Percentiles rank a stretch among this genome's conserved stretches.
Conservation (phyloP, 768 basidiomycete species). For the Lentinula edodes region DNA sequence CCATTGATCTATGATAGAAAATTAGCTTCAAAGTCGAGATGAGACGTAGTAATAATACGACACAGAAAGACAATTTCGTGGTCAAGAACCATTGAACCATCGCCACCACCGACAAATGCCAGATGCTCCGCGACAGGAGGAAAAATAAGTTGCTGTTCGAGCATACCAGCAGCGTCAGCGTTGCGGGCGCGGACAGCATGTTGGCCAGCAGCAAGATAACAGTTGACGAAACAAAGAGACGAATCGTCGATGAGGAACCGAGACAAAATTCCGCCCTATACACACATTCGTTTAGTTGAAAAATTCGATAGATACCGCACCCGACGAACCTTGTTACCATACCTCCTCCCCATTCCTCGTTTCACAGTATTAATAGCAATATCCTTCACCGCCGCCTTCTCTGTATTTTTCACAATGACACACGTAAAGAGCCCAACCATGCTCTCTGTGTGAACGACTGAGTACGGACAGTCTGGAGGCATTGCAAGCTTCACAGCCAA, state of each 20-base stretch:
- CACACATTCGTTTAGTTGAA: slow-evolving; percentile 5
- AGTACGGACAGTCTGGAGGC: slow-evolving; percentile 71
- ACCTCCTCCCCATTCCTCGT: slow-evolving; percentile 86
- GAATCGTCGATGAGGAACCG: slow-evolving; percentile 89
- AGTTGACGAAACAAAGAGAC: slow-evolving; percentile 92
- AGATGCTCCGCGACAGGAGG: slow-evolving; percentile 47
- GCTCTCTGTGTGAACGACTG: slow-evolving; percentile 79
- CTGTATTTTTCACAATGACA: slow-evolving; percentile 65
- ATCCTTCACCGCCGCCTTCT: slow-evolving; percentile 58
- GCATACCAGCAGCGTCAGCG: slow-evolving; percentile 78
- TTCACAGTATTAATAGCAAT: slow-evolving; percentile 76
- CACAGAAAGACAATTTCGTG: slow-evolving; percentile 91
- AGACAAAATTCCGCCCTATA: slow-evolving; percentile 84
- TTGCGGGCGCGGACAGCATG: slow-evolving; percentile 77
- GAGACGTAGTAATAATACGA: slow-evolving; percentile 11
- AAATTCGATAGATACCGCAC: not conserved
- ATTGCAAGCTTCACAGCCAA: slow-evolving; percentile 69
- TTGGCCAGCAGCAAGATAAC: slow-evolving; percentile 96
- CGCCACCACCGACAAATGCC: slow-evolving; percentile 84
- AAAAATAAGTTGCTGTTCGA: slow-evolving; percentile 78
- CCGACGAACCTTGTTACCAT: slow-evolving; percentile 83
- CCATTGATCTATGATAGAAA: slow-evolving; percentile 61
- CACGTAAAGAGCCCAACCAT: slow-evolving; percentile 62
- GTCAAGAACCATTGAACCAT: slow-evolving; percentile 89
- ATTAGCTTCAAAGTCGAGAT: not conserved